Evolutionary conservation across 2,329 filamentous ascomycete species (phyloP).

Genomic region (Neonectria hederae): DNA sequence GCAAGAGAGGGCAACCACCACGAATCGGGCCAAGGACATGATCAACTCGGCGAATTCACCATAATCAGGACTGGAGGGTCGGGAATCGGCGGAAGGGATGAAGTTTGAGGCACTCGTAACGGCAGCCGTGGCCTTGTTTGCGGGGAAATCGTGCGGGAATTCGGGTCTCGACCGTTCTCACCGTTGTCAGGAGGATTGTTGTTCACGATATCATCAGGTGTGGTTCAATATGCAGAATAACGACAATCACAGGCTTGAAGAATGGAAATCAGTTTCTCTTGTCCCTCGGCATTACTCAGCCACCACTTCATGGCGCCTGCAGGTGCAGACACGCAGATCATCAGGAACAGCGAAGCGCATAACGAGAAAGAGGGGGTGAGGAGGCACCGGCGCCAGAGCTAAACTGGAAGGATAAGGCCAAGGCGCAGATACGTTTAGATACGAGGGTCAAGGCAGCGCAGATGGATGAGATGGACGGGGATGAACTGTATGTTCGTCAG

Average conservation of each 20-base stretch:
- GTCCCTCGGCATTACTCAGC: constrained; percentile 32
- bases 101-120: constrained; percentile 3
- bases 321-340: constrained; percentile 30
- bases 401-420: background rate
- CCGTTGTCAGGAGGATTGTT: background rate
- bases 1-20: background rate
- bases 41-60: constrained; percentile 6
- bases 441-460: background rate
- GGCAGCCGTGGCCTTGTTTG: background rate
- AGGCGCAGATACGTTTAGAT: background rate
- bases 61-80: constrained; percentile 6
- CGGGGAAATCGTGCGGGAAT: background rate
- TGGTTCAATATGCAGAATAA: background rate
- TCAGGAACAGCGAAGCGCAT: constrained; percentile 30
- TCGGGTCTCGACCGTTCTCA: background rate
- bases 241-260: constrained; percentile 35
- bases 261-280: constrained; percentile 2
- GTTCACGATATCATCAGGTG: background rate
- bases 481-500: background rate
- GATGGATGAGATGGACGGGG: background rate
- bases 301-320: constrained; percentile 29
- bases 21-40: background rate
- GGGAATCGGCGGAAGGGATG: constrained; percentile 2
- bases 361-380: background rate
- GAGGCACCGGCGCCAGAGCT: background rate